Evolutionary conservation across 75 land plant genomes (phyloP).

Genomic region (Isoetes taiwanensis): DNA sequence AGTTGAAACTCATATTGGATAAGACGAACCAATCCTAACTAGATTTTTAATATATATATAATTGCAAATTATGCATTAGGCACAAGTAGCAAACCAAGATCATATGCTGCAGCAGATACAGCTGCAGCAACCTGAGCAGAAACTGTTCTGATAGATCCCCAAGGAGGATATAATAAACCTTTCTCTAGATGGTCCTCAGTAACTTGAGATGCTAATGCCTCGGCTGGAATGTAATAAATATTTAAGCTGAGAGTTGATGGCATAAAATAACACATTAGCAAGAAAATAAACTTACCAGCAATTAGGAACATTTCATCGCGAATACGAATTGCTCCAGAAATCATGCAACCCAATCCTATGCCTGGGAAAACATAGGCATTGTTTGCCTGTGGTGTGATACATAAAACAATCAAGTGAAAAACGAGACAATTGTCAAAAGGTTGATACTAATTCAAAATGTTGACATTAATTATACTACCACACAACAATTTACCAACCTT

Average conservation of each 20-base stretch:
- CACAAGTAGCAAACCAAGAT: background rate
- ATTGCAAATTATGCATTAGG: too few relatives aligned
- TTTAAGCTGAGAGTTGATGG: too few relatives aligned
- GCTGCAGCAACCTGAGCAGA: background rate
- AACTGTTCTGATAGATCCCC: background rate
- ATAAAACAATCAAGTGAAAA: too few relatives aligned
- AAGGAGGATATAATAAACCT: background rate
- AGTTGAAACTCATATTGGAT: background rate
- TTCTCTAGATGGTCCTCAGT: background rate
- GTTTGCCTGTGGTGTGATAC: too few relatives aligned
- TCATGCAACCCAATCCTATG: conserved; percentile 78
- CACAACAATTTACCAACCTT: too few relatives aligned
- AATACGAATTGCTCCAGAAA: conserved; percentile 82
- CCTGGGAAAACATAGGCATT: conserved; percentile 97
- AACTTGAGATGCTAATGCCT: conserved; percentile 2
- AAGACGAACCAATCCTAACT: too few relatives aligned
- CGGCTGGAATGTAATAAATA: conserved; percentile 1
- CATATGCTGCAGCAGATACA: background rate
- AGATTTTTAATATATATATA: too few relatives aligned
- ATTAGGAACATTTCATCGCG: conserved; percentile 85
- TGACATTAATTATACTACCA: too few relatives aligned
- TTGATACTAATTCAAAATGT: too few relatives aligned
- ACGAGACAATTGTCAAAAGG: too few relatives aligned
- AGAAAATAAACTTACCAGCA: conserved; percentile 45
- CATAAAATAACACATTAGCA: background rate